Evolutionary conservation across 768 basidiomycete genomes (phyloP).

Genomic region (Boletus sensibilis): DNA sequence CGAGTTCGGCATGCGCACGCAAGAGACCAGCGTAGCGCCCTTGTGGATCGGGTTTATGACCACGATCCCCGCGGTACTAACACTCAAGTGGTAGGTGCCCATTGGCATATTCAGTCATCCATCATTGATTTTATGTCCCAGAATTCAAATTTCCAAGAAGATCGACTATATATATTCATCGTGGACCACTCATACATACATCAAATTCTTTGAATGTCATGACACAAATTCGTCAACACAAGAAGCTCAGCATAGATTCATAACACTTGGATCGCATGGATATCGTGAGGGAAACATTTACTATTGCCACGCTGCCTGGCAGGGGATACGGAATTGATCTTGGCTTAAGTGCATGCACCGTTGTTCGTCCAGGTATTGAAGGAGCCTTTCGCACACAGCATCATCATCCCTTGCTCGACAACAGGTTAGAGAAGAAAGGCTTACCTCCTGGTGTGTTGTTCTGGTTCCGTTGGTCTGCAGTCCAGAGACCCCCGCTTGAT

Average conservation of each 20-base stretch:
- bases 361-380: slow-evolving; percentile 58
- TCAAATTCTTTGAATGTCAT: neutral
- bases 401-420: neutral
- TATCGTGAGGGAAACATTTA: neutral
- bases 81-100: no score
- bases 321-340: neutral
- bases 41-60: no score
- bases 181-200: neutral
- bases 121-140: neutral
- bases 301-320: neutral
- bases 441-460: slow-evolving; percentile 35
- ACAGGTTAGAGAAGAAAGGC: neutral
- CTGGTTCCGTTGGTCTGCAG: slow-evolving; percentile 45
- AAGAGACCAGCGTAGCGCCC: no score
- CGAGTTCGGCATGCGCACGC: no score
- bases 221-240: neutral
- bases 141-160: neutral
- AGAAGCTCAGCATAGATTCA: neutral
- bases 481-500: slow-evolving; percentile 46
- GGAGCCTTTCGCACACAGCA: slow-evolving; percentile 32
- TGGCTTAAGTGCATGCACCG: slow-evolving; percentile 44
- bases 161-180: neutral
- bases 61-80: no score
- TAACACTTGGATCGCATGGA: neutral
- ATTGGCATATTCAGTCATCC: no score